Conservation (phyloP, 495 filamentous ascomycete species). For the Hypoxylon crocopeplum region DNA sequence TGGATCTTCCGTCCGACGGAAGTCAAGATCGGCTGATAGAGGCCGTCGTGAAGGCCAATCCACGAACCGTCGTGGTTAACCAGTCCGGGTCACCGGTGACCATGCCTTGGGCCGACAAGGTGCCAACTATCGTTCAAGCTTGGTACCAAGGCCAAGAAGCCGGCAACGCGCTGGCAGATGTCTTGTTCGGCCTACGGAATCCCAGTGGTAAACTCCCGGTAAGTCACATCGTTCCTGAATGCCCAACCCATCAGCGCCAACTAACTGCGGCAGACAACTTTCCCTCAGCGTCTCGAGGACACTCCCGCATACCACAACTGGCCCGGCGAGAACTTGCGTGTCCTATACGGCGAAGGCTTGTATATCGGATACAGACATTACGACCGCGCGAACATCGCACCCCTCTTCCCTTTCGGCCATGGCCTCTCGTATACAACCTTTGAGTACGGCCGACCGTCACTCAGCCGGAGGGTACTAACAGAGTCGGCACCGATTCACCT, state of each 20-base stretch:
- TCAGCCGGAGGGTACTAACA: conserved; percentile 56
- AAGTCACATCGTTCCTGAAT: conserved; percentile 10
- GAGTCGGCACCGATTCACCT: conserved; percentile 64
- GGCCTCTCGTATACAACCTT: conserved; percentile 85
- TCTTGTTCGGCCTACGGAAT: conserved; percentile 83
- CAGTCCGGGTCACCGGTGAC: conserved; percentile 85
- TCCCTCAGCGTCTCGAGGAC: conserved; percentile 76
- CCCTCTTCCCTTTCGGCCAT: conserved; percentile 82
- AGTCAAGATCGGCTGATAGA: conserved; percentile 77
- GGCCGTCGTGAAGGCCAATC: conserved; percentile 72
- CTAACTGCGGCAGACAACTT: conserved; percentile 59
- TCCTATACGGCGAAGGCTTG: conserved; percentile 83
- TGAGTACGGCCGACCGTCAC: conserved; percentile 65
- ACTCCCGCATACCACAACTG: conserved; percentile 86
- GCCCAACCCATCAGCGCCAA: background rate
- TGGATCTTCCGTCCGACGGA: conserved; percentile 76
- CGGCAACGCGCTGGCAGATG: conserved; percentile 83
- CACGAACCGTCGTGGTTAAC: conserved; percentile 77
- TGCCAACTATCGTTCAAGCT: conserved; percentile 74
- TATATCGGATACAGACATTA: conserved; percentile 88
- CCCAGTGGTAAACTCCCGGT: conserved; percentile 87
- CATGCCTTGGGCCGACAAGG: conserved; percentile 79
- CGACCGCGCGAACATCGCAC: conserved; percentile 68
- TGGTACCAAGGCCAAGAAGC: conserved; percentile 90
- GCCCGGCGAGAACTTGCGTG: conserved; percentile 77